These are phyloP conservation scores for Tetradesmus obliquus DNA, from an alignment of 139 green algal genomes.

Conservation along the genomic window DNA sequence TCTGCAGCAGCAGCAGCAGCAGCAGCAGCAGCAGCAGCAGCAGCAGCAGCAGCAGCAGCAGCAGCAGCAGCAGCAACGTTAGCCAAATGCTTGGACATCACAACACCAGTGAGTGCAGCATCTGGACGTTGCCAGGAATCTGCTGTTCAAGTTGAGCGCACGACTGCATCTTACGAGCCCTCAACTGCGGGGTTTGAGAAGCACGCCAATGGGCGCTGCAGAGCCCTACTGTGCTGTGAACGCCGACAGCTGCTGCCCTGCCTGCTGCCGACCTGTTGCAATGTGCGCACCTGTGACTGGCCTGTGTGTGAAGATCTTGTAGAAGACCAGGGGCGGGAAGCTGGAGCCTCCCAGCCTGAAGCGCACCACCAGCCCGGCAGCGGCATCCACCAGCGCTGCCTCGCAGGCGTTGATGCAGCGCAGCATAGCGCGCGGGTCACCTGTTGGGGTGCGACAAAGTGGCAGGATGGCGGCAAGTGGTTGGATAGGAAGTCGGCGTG, in stretches of 20 bases:
- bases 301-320: constrained; percentile 89
- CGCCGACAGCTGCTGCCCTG: too few relatives aligned
- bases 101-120: too few relatives aligned
- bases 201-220: too few relatives aligned
- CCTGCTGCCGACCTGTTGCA: too few relatives aligned
- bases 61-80: not conserved
- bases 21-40: not conserved
- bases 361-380: constrained; percentile 77
- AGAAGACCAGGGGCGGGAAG: constrained; percentile 84
- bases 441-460: not conserved
- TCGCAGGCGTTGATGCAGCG: constrained; percentile 75
- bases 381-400: constrained; percentile 76
- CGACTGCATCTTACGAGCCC: too few relatives aligned
- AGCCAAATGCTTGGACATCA: too few relatives aligned
- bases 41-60: not conserved
- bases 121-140: too few relatives aligned
- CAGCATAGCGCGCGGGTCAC: constrained; percentile 71
- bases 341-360: constrained; percentile 80
- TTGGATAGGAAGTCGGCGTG: too few relatives aligned
- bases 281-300: constrained; percentile 64
- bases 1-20: constrained; percentile 20
- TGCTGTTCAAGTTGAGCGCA: too few relatives aligned
- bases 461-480: constrained; percentile 40
- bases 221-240: too few relatives aligned
- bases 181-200: too few relatives aligned